Conservation (phyloP, 2,329 filamentous ascomycete genomes). For the Botrytis fabae region DNA sequence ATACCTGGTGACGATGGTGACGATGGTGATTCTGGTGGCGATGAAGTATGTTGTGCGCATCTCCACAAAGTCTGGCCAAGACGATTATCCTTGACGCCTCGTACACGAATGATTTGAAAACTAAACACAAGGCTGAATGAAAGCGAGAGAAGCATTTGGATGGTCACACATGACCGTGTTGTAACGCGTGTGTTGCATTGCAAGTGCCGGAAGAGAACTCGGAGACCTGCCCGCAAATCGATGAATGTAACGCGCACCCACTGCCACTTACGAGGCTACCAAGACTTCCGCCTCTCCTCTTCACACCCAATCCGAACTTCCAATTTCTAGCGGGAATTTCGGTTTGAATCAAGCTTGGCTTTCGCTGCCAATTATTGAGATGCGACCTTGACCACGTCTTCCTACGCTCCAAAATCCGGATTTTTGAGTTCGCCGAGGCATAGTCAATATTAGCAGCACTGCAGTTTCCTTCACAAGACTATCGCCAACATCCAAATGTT, state of each 20-base stretch:
- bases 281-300: background rate
- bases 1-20: conserved; percentile 6
- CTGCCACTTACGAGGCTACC: conserved; percentile 16
- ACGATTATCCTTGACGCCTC: conserved; percentile 5
- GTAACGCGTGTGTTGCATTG: conserved; percentile 7
- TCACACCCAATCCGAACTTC: background rate
- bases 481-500: background rate
- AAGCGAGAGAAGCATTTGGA: background rate
- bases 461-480: background rate
- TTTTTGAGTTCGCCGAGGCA: background rate
- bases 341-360: background rate
- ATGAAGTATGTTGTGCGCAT: background rate
- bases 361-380: background rate
- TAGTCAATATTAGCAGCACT: conserved; percentile 4
- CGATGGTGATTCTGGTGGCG: background rate
- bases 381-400: background rate
- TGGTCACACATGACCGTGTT: background rate
- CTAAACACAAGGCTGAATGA: conserved; percentile 12
- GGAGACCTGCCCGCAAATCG: background rate
- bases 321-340: background rate
- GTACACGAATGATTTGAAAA: background rate
- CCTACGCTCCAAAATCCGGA: background rate
- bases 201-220: conserved; percentile 6
- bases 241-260: conserved; percentile 1
- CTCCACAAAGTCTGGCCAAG: conserved; percentile 8